phyloP scores from a whole-genome alignment of 1,284 basidiomycete genomes.

The Moniliophthora roreri region DNA sequence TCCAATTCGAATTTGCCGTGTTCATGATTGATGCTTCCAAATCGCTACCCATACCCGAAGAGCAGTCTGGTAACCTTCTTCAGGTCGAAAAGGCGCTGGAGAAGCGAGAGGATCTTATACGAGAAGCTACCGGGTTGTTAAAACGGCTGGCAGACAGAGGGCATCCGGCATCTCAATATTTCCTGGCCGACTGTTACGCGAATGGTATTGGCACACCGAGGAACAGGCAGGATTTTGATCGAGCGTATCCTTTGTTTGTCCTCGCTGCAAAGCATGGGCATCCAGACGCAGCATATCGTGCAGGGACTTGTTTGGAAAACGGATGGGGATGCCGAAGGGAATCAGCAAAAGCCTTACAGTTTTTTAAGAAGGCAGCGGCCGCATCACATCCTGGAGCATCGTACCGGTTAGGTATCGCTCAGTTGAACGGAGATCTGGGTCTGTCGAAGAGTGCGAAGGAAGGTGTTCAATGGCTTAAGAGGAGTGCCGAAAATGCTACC shows the following conservation, averaged over 20 bases:
- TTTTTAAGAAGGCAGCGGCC: slow-evolving; percentile 92
- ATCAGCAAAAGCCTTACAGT: slow-evolving; percentile 88
- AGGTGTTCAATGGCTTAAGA: slow-evolving; percentile 98
- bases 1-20: slow-evolving; percentile 97
- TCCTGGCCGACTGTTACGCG: slow-evolving; percentile 96
- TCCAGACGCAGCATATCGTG: slow-evolving; percentile 93
- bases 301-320: slow-evolving; percentile 97
- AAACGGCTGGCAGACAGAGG: slow-evolving; percentile 93
- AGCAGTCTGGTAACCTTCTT: slow-evolving; percentile 68
- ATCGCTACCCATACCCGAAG: slow-evolving; percentile 73
- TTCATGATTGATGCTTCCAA: slow-evolving; percentile 98
- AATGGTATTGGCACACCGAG: slow-evolving; percentile 93
- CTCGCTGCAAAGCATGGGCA: slow-evolving; percentile 99
- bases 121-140: slow-evolving; percentile 84
- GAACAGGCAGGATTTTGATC: slow-evolving; percentile 93
- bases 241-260: slow-evolving; percentile 94
- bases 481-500: slow-evolving; percentile 92
- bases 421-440: slow-evolving; percentile 94
- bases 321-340: slow-evolving; percentile 98
- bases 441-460: slow-evolving; percentile 88
- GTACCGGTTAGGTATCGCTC: slow-evolving; percentile 95
- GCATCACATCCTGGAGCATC: slow-evolving; percentile 92
- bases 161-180: slow-evolving; percentile 94
- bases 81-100: slow-evolving; percentile 77
- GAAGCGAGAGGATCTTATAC: slow-evolving; percentile 84